phyloP scores from a whole-genome alignment of 2,329 filamentous ascomycete genomes.

The Geosmithia flava region DNA sequence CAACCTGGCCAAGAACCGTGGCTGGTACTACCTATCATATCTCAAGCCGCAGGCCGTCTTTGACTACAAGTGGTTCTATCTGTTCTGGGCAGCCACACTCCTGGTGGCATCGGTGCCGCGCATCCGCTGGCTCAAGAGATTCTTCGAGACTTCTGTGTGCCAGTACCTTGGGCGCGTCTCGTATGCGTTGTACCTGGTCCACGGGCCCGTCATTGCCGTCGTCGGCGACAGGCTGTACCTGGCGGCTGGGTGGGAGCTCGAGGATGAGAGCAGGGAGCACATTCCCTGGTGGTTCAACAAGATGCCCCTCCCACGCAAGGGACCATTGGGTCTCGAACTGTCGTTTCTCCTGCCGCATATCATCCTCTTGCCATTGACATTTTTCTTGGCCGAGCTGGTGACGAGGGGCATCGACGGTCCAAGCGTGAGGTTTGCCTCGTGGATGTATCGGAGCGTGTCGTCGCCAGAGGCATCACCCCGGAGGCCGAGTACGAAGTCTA shows the following conservation, averaged over 20 bases:
- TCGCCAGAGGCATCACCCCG: slow-evolving; percentile 1
- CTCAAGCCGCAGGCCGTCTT: slow-evolving; percentile 54
- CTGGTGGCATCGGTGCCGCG: slow-evolving; percentile 42
- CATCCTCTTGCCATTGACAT: slow-evolving; percentile 44
- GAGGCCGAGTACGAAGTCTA: slow-evolving; percentile 8
- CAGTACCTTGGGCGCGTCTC: slow-evolving; percentile 52
- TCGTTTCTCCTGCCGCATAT: slow-evolving; percentile 47
- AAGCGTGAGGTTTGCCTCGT: slow-evolving; percentile 41
- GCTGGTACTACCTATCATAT: slow-evolving; percentile 47
- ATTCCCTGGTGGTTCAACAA: slow-evolving; percentile 45
- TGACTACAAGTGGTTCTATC: slow-evolving; percentile 56
- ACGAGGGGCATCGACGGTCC: slow-evolving; percentile 47
- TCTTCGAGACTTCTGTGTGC: slow-evolving; percentile 46
- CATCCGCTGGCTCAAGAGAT: slow-evolving; percentile 42
- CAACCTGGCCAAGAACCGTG: slow-evolving; percentile 37
- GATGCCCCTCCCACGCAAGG: slow-evolving; percentile 38
- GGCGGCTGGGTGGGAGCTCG: slow-evolving; percentile 41
- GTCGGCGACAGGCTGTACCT: slow-evolving; percentile 53
- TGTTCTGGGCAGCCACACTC: slow-evolving; percentile 47
- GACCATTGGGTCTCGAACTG: slow-evolving; percentile 48
- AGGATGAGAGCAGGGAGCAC: slow-evolving; percentile 28
- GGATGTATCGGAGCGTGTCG: slow-evolving; percentile 38
- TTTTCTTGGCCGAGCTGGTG: slow-evolving; percentile 44
- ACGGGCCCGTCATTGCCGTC: slow-evolving; percentile 47
- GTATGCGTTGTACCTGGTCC: slow-evolving; percentile 51